Conservation (phyloP, 805 yeast genomes). For the Komagataella phaffii region DNA sequence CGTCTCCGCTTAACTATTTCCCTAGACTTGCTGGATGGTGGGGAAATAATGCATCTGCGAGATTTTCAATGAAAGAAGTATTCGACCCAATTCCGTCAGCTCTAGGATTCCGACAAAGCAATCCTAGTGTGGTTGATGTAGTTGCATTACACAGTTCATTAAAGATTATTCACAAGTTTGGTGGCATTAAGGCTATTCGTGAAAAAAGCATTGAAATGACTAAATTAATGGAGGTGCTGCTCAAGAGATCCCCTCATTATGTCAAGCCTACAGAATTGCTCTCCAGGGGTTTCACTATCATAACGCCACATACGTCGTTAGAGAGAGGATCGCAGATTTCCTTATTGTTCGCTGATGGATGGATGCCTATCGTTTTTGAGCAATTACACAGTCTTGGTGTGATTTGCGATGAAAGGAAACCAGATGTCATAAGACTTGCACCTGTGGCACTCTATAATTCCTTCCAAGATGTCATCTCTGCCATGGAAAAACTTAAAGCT, state of each 20-base stretch:
- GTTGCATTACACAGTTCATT: slow-evolving; percentile 60
- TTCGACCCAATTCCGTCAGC: slow-evolving; percentile 83
- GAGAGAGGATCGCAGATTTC: slow-evolving; percentile 80
- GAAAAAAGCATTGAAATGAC: slow-evolving; percentile 47
- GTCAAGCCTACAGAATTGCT: not conserved
- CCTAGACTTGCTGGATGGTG: slow-evolving; percentile 95
- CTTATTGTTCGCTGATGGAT: slow-evolving; percentile 38
- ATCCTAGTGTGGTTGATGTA: slow-evolving; percentile 80
- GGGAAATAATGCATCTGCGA: slow-evolving; percentile 63
- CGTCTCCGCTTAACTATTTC: slow-evolving; percentile 15
- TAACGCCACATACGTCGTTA: slow-evolving; percentile 50
- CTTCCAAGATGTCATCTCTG: slow-evolving; percentile 43
- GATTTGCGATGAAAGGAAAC: slow-evolving; percentile 80
- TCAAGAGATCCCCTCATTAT: slow-evolving; percentile 34
- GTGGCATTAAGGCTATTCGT: slow-evolving; percentile 51
- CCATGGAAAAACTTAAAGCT: slow-evolving; percentile 30
- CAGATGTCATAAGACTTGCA: slow-evolving; percentile 81
- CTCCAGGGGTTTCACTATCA: slow-evolving; percentile 40
- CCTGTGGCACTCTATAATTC: slow-evolving; percentile 80
- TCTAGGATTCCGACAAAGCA: slow-evolving; percentile 77
- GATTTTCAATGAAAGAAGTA: slow-evolving; percentile 69
- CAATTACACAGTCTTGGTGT: slow-evolving; percentile 42
- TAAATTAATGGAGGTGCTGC: slow-evolving; percentile 31
- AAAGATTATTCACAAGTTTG: slow-evolving; percentile 40
- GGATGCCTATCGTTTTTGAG: slow-evolving; percentile 45